A percentile compares a stretch with the other conserved stretches of the same genome.
Conservation (phyloP, 208 protist species). For the Phytomonas francai region DNA sequence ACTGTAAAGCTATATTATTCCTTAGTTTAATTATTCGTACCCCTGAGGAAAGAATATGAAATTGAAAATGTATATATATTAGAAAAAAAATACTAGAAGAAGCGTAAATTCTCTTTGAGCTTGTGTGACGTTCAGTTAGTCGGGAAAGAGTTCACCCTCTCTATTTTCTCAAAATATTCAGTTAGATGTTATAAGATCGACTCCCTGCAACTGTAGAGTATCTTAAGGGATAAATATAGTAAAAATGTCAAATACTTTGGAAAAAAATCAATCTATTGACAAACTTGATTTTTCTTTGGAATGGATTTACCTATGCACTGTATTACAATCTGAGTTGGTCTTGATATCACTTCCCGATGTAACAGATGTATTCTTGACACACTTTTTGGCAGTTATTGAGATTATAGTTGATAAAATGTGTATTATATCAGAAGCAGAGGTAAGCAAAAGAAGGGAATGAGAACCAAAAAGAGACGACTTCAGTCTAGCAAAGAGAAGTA, state of each 20-base stretch:
- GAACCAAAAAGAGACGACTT: constrained; percentile 8
- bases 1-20: not conserved
- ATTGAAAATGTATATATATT: not conserved
- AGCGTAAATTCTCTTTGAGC: not conserved
- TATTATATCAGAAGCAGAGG: constrained; percentile 9
- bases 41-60: not conserved
- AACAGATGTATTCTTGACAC: not conserved
- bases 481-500: constrained; percentile 9
- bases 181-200: not conserved
- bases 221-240: not conserved
- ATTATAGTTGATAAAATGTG: not conserved
- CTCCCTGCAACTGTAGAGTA: not conserved
- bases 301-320: not conserved
- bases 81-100: not conserved
- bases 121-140: not conserved
- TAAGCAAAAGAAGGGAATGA: constrained; percentile 1
- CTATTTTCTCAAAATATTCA: not conserved
- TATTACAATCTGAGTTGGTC: not conserved
- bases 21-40: not conserved
- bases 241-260: not conserved
- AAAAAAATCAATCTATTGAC: not conserved
- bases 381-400: not conserved
- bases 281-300: not conserved
- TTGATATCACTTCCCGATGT: not conserved
- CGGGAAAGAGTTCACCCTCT: not conserved